Percentiles rank a stretch among this genome's conserved stretches.
Conservation (phyloP, 1,139 yeast genomes). For the Pichia sp. region DNA sequence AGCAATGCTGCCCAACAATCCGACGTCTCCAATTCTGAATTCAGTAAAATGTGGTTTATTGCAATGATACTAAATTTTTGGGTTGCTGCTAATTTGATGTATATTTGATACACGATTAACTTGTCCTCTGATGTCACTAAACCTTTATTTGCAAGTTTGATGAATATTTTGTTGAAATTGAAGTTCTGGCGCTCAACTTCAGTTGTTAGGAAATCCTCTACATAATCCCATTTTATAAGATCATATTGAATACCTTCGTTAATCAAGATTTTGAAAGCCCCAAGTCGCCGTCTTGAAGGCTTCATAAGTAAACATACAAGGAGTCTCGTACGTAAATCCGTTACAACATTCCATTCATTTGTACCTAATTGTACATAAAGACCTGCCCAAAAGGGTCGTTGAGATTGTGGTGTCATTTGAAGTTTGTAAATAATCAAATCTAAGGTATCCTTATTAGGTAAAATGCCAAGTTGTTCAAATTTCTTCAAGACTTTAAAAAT, state of each 20-base stretch:
- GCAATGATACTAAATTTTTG: not conserved
- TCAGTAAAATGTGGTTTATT: constrained; percentile 1
- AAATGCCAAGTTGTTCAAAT: constrained; percentile 8
- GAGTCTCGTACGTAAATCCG: constrained; percentile 8
- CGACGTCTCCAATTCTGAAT: not conserved
- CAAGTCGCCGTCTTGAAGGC: constrained; percentile 6
- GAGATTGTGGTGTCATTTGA: not conserved
- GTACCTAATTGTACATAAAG: constrained; percentile 5
- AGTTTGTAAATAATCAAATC: constrained; percentile 8
- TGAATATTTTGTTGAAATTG: not conserved
- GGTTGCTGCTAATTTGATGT: not conserved
- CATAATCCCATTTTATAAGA: constrained; percentile 1
- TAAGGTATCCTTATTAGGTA: constrained; percentile 10
- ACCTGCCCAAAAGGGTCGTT: constrained; percentile 2
- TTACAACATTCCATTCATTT: constrained; percentile 5
- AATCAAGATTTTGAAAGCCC: constrained; percentile 2
- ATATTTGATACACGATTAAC: not conserved
- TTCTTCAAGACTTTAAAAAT: constrained; percentile 2
- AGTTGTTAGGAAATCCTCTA: constrained; percentile 6
- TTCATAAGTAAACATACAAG: not conserved
- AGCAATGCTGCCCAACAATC: constrained; percentile 4
- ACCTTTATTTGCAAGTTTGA: not conserved
- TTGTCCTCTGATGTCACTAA: not conserved
- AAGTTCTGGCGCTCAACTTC: not conserved
- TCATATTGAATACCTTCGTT: constrained; percentile 9